Evolutionary conservation across 495 filamentous ascomycete species (phyloP).

Genomic region (Neurospora pannonica): DNA sequence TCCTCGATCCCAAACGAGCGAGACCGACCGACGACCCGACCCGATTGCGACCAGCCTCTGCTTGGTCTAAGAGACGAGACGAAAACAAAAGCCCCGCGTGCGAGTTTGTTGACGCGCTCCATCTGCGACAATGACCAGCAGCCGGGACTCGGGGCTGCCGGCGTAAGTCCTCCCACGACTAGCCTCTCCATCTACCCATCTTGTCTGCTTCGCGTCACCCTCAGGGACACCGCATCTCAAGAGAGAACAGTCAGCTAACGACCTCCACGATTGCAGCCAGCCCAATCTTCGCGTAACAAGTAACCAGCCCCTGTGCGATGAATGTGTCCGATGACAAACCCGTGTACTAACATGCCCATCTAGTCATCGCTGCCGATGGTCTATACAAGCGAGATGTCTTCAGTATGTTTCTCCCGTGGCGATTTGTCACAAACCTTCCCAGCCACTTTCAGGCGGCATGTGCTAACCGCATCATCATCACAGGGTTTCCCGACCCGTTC

Average conservation of each 20-base stretch:
- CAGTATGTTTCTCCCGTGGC: conserved; percentile 46
- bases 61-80: conserved; percentile 5
- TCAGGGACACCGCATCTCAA: not conserved
- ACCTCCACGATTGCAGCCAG: conserved; percentile 27
- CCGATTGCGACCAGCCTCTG: not conserved
- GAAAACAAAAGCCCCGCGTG: conserved; percentile 4
- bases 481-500: conserved; percentile 96
- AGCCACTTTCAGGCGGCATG: not conserved
- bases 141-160: conserved; percentile 21
- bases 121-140: conserved; percentile 20
- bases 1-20: conserved; percentile 1
- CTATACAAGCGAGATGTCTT: conserved; percentile 99
- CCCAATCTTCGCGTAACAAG: conserved; percentile 59
- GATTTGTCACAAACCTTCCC: conserved; percentile 9
- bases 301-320: conserved; percentile 26
- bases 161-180: conserved; percentile 16
- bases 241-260: conserved; percentile 11
- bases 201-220: not conserved
- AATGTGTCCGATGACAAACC: not conserved
- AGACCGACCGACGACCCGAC: not conserved
- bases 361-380: conserved; percentile 96
- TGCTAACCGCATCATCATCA: not conserved
- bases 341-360: conserved; percentile 10
- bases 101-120: conserved; percentile 6
- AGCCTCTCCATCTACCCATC: not conserved